Conservation (phyloP, 176 grass and related monocot species). For the Stipa capillata region DNA sequence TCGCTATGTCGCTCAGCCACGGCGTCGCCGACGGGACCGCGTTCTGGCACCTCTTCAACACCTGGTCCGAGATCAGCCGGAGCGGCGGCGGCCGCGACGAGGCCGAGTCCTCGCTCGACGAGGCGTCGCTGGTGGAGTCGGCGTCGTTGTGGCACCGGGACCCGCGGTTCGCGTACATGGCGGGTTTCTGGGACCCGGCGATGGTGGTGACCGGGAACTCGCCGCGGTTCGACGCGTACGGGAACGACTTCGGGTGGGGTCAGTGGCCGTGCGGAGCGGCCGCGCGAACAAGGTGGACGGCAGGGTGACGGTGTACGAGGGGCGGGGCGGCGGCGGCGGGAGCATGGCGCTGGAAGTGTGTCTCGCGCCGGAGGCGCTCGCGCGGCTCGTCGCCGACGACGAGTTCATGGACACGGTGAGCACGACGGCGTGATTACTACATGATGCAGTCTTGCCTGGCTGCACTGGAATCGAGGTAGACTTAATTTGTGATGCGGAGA, state of each 20-base stretch:
- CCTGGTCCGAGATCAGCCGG: constrained; percentile 36
- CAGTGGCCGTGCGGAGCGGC: neutral
- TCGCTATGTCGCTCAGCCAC: constrained; percentile 42
- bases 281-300: constrained; percentile 20
- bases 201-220: neutral
- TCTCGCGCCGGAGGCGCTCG: constrained; percentile 1
- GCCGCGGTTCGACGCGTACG: neutral
- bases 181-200: neutral
- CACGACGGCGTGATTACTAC: too few species aligned
- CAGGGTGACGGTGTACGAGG: constrained; percentile 10
- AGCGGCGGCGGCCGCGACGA: neutral
- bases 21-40: constrained; percentile 18
- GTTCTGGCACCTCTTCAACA: constrained; percentile 49
- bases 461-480: too few species aligned
- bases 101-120: neutral
- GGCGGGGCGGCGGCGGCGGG: neutral
- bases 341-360: neutral
- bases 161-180: neutral
- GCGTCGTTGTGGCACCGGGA: neutral
- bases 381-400: constrained; percentile 1
- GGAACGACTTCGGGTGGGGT: neutral
- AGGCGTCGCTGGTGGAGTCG: neutral
- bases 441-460: too few species aligned
- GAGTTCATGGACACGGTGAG: too few species aligned
- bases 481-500: too few species aligned